Conservation (phyloP, 2,329 filamentous ascomycete species). For the Seiridium unicorne region DNA sequence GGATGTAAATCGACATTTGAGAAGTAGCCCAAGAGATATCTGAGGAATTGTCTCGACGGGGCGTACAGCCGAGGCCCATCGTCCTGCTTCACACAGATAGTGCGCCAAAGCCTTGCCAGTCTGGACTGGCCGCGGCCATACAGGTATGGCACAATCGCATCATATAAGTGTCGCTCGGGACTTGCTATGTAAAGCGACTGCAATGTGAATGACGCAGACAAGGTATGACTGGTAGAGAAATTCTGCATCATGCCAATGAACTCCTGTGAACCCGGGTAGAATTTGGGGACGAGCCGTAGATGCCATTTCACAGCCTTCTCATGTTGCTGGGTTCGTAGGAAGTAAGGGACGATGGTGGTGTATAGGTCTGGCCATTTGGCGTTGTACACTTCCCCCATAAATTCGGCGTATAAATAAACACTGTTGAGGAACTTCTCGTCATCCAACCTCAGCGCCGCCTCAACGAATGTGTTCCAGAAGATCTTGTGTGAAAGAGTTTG, state of each 20-base stretch:
- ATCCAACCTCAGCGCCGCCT: conserved; percentile 26
- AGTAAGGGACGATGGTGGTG: conserved; percentile 40
- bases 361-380: conserved; percentile 52
- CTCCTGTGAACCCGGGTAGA: conserved; percentile 37
- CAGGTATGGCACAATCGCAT: conserved; percentile 49
- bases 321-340: conserved; percentile 37
- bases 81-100: conserved; percentile 33
- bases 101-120: conserved; percentile 48
- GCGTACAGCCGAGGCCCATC: conserved; percentile 38
- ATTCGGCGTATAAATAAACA: conserved; percentile 39
- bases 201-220: conserved; percentile 37
- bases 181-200: conserved; percentile 44
- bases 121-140: conserved; percentile 44
- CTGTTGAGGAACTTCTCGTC: conserved; percentile 30
- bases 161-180: conserved; percentile 44
- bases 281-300: conserved; percentile 38
- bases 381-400: conserved; percentile 35
- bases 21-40: conserved; percentile 46
- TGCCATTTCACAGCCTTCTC: conserved; percentile 46
- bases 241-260: conserved; percentile 39
- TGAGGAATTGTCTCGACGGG: conserved; percentile 46
- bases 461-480: conserved; percentile 31
- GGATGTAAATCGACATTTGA: conserved; percentile 33
- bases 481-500: conserved; percentile 18
- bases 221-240: conserved; percentile 37